These are phyloP conservation scores for Gaeumannomyces tritici DNA, from an alignment of 2,329 filamentous ascomycete genomes.

Conservation along the genomic window DNA sequence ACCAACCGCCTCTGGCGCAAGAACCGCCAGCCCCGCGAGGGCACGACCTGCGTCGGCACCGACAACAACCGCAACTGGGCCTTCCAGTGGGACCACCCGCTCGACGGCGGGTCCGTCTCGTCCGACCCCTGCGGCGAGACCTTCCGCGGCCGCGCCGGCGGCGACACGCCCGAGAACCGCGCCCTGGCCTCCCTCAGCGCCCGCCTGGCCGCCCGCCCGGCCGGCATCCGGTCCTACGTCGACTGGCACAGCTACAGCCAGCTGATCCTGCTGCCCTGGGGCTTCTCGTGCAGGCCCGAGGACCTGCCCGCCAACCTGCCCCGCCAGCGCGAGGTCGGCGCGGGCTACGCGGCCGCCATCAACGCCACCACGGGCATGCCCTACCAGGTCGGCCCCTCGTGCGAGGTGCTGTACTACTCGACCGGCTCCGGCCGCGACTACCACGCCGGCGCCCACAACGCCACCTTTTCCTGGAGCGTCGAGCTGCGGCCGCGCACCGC, in stretches of 20 bases:
- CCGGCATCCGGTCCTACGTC: constrained; percentile 43
- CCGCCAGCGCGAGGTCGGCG: constrained; percentile 14
- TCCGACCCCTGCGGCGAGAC: constrained; percentile 32
- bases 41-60: constrained; percentile 41
- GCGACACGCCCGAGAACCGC: constrained; percentile 39
- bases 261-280: constrained; percentile 43
- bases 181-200: constrained; percentile 35
- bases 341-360: constrained; percentile 33
- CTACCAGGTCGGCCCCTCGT: constrained; percentile 11
- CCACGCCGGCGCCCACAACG: constrained; percentile 12
- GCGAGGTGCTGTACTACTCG: constrained; percentile 13
- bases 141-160: constrained; percentile 26
- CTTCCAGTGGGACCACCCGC: constrained; percentile 35
- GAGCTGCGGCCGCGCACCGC: constrained; percentile 11
- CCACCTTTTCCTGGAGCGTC: constrained; percentile 14
- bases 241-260: constrained; percentile 52
- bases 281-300: constrained; percentile 36
- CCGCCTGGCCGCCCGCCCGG: constrained; percentile 25
- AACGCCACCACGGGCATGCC: not conserved
- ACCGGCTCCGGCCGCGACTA: constrained; percentile 12
- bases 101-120: constrained; percentile 31
- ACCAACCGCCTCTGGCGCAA: constrained; percentile 52
- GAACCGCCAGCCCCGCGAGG: constrained; percentile 35
- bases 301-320: constrained; percentile 13
- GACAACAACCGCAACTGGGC: constrained; percentile 45